phyloP scores from a whole-genome alignment of 352 stramenopile species.

The Pythium aristosporum region DNA sequence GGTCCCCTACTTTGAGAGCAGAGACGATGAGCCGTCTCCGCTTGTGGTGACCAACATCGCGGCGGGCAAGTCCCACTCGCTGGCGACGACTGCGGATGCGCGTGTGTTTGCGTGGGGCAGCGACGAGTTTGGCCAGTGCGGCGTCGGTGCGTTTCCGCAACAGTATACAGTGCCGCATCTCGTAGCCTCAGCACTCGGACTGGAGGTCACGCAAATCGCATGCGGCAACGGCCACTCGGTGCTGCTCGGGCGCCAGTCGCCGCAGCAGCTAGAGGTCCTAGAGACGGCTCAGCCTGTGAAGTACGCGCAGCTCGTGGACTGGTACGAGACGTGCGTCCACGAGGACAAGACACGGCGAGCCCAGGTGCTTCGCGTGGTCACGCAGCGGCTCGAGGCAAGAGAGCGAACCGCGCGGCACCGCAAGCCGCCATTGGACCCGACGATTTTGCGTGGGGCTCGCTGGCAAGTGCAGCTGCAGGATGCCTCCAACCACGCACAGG shows the following conservation, averaged over 20 bases:
- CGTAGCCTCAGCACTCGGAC: conserved; percentile 53
- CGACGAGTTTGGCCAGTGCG: conserved; percentile 74
- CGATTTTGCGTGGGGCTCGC: conserved; percentile 23
- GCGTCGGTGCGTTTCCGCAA: conserved; percentile 61
- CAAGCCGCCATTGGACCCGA: conserved; percentile 38
- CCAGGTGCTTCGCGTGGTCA: conserved; percentile 33
- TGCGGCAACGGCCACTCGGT: conserved; percentile 57
- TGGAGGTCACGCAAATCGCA: conserved; percentile 50
- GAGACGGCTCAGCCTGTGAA: conserved; percentile 44
- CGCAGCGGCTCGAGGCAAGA: conserved; percentile 28
- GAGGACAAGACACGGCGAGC: conserved; percentile 38
- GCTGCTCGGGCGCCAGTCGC: conserved; percentile 38
- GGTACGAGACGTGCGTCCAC: conserved; percentile 38
- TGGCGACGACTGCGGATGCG: conserved; percentile 44
- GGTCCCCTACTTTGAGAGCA: conserved; percentile 54
- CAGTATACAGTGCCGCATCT: conserved; percentile 77
- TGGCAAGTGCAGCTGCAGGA: conserved; percentile 28
- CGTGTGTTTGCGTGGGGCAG: conserved; percentile 69
- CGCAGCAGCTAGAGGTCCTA: conserved; percentile 43
- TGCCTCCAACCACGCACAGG: neutral
- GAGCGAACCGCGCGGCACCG: conserved; percentile 33
- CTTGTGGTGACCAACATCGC: conserved; percentile 40
- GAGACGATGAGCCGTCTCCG: neutral
- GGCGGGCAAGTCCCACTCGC: conserved; percentile 56
- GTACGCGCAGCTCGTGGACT: conserved; percentile 42